Base-by-base conservation (phyloP, 441 rosid genomes). In the Rhodomyrtus psidioides region DNA sequence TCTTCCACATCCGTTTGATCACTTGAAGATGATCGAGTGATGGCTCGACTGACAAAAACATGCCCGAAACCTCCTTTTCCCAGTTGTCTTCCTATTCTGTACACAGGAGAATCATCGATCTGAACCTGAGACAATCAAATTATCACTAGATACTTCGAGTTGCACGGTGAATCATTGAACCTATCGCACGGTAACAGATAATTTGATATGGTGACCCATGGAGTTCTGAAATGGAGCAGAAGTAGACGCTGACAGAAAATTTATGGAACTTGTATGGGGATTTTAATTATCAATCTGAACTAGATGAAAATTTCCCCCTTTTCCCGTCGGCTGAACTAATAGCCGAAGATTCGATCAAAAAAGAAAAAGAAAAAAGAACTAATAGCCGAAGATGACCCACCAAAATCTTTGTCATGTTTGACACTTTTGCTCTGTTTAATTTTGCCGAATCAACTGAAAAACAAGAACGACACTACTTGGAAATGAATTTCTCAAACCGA, bases 21-120 rank as follows among this genome's bases (percentile, higher is more conserved):
- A 87, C 65, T 88, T 55, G 85, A 85, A 88, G 83, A 87, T 15
- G 84, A 17, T 1, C 85, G 57, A 24, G 92, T 89, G 65, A 90
- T 55, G 59, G 92, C 89, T n/a, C 91, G 84, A 84, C 94, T 94
- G 87, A 93, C 94, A 88, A 89, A 93, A 15, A 94, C 94, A 90
- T 93, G 96, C 58, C 96, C 93, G 86, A 93, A 94, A 56, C 96
- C 94, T 84, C 96, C 95, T 89, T 94, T 94, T 9, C 96, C 96
- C 62, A 92, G 88, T 74, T 91, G 91, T 49, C 90, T 94, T 70
- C 90, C 95, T 84, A 92, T 83, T 84, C 87, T 92, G 84, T 93
- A 94, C 85, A 88, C 76, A 7, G 96, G 95, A 39, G 96, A 94
- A 89, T 92, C 91, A 85, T 95, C 94, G 65, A 94, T 93, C 79